Base-by-base conservation (phyloP, 1,139 yeast genomes). In the Kodamaea alishanica region DNA sequence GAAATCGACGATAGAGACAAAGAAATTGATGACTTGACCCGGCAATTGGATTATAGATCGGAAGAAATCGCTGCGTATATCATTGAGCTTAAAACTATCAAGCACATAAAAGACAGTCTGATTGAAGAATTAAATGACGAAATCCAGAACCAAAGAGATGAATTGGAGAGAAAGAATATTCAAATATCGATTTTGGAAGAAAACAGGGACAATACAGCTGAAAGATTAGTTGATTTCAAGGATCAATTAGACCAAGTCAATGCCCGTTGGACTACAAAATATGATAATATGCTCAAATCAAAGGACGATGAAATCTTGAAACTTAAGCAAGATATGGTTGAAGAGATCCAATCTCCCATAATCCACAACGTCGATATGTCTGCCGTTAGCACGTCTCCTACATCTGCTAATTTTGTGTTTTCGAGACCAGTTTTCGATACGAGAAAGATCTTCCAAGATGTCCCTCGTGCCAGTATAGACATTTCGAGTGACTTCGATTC, bases 201-300 rank as follows among this genome's bases (percentile, higher is more conserved):
- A 31, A 31, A 38, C n/a, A 43, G 40, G 39, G 44, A 31, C 6
- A 15, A 12, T 2, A 32, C 37, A 34, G 34, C 32, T 24, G 30
- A 27, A 6, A 38, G 35, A 29, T 32, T 42, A 6, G 26, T 23
- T 38, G 49, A 44, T 46, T 46, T 46, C 35, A 42, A 44, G 49
- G 49, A 46, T 42, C 49, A 46, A 35, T 38, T 41, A 11, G n/a
- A 26, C 34, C 26, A 37, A 36, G 9, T 24, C 43, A 22, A 28
- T 27, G 38, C 47, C 43, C 45, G 34, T 10, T 45, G 43, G 40
- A 35, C 34, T n/a, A 34, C 28, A 27, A 44, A 44, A 26, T 42
- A 37, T 33, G 44, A 40, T 6, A 28, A 22, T n/a, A 35, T 38
- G 39, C 32, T 44, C 15, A 28, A 29, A 24, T n/a, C 26, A 8